Evolutionary conservation across 352 stramenopile genomes (phyloP), one percentile per base, ranked within the genome.

Genomic region (Globisporangium perplexum): DNA sequence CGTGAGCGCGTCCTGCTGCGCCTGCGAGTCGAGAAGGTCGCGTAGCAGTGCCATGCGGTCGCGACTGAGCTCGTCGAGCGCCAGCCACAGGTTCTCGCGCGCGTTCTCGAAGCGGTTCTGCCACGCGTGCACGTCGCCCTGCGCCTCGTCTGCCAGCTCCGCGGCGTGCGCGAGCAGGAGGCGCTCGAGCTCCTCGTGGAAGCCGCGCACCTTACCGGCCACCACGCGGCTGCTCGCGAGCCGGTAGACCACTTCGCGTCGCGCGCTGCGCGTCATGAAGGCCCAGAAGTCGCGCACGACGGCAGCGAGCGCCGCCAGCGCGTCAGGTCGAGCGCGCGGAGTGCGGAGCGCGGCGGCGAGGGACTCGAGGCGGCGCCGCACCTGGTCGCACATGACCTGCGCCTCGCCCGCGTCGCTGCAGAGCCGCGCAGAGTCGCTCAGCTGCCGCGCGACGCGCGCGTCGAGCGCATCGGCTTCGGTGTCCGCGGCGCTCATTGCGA

Each of bases 311-410:
- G 31, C 28, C 7, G 31, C 7, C 26, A n/a, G 12, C 20, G 17
- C 26, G 23, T 8, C 17, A 7, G n/a, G 18, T 11, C 14, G n/a
- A 23, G 10, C 18, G 38, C 38, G 23, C 51, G 7, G 33, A 1
- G 31, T 17, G 15, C 28, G 46, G 1, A 59, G 18, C 2, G 14
- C n/a, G 0, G 24, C 48, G 3, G 44, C 31, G n/a, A 47, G 45
- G 20, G 53, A 38, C 23, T 15, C 33, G 35, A 59, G 18, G 7
- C 53, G 53, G 18, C 43, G 31, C 8, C 44, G 53, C n/a, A 59
- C 45, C 45, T 59, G 53, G 23, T 59, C 53, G 24, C 53, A 52
- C 53, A 59, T 39, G 14, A 46, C 43, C 35, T 59, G 53, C 23
- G 44, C 43, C 14, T 53, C 53, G 24, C 33, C 42, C 43, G 46